phyloP scores from a whole-genome alignment of 2,329 filamentous ascomycete genomes.

The Botrytis galanthina region DNA sequence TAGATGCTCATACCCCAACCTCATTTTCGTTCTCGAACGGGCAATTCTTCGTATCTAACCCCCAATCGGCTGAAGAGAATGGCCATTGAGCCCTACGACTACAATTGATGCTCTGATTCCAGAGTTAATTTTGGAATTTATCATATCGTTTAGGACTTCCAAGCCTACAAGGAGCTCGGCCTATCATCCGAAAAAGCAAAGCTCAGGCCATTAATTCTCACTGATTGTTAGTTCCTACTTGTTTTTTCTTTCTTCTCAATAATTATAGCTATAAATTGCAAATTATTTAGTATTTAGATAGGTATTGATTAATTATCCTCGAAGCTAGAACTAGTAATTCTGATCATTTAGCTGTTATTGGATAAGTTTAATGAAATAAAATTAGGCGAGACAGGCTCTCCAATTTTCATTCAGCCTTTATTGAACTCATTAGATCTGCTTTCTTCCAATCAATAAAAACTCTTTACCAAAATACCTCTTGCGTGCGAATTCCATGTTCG shows the following conservation, averaged over 20 bases:
- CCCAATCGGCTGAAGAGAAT: not conserved
- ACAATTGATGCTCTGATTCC: not conserved
- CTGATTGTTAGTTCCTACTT: not conserved
- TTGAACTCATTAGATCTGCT: not conserved
- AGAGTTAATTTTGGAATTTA: not conserved
- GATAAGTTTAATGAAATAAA: not conserved
- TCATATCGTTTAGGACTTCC: not conserved
- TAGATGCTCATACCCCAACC: not conserved
- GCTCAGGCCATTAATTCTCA: not conserved
- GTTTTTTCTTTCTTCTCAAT: not conserved
- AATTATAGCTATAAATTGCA: not conserved
- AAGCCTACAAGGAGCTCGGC: not conserved
- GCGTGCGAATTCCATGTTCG: not conserved
- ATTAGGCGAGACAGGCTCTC: not conserved
- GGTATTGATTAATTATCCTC: not conserved
- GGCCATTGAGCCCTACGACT: not conserved
- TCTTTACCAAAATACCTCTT: not conserved
- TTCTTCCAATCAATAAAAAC: slow-evolving; percentile 1
- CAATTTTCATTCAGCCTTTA: not conserved
- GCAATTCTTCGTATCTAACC: not conserved
- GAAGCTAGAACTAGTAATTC: not conserved
- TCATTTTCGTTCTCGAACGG: not conserved
- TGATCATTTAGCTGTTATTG: not conserved
- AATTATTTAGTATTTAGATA: not conserved
- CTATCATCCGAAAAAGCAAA: not conserved